Evolutionary conservation across 805 yeast species (phyloP).

Genomic region (Yarrowia sp.): DNA sequence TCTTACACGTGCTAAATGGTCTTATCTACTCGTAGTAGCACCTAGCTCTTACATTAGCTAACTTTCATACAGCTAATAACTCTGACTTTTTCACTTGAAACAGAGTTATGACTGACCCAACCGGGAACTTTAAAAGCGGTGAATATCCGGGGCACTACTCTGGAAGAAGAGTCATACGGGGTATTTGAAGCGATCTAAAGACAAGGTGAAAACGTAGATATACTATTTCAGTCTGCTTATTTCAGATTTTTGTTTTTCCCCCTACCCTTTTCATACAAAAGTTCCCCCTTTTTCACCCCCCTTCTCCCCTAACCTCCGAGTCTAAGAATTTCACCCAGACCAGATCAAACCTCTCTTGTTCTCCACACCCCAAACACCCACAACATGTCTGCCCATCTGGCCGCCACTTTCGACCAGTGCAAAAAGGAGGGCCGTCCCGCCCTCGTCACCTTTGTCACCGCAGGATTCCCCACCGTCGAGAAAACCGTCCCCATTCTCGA

Average conservation of each 20-base stretch:
- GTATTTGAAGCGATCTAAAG: not conserved
- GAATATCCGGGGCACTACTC: slow-evolving; percentile 24
- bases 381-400: slow-evolving; percentile 60
- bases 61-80: slow-evolving; percentile 1
- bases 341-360: slow-evolving; percentile 22
- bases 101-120: slow-evolving; percentile 27
- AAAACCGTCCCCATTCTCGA: slow-evolving; percentile 86
- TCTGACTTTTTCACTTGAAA: too few relatives aligned
- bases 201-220: not conserved
- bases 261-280: too few relatives aligned
- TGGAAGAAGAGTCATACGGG: not conserved
- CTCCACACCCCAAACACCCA: slow-evolving; percentile 2
- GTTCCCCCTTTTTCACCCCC: not conserved
- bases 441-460: slow-evolving; percentile 89
- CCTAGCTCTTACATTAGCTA: not conserved
- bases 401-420: slow-evolving; percentile 67
- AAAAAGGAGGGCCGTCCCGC: slow-evolving; percentile 78
- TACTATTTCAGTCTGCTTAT: not conserved
- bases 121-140: slow-evolving; percentile 20
- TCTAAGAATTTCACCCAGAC: slow-evolving; percentile 26
- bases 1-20: not conserved
- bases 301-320: slow-evolving; percentile 37
- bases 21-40: not conserved
- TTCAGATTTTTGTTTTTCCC: too few relatives aligned
- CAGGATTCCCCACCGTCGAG: slow-evolving; percentile 87